Evolutionary conservation across 305 asterid species (phyloP).

Genomic region (Solanum hybrid): DNA sequence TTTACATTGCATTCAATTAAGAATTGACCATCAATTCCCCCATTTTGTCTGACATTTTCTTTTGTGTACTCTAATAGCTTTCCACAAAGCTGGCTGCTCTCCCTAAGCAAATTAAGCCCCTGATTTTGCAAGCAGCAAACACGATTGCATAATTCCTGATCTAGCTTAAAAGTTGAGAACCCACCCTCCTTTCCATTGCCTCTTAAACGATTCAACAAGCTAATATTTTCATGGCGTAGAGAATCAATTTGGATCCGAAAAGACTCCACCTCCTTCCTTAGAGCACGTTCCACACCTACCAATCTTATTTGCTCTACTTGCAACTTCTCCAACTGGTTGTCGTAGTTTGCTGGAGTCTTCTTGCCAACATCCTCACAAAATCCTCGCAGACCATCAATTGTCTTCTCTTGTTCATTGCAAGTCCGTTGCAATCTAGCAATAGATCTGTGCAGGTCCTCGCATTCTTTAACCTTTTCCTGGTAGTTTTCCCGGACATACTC

Average conservation of each 20-base stretch:
- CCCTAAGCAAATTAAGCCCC: slow-evolving; percentile 57
- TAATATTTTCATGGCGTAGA: slow-evolving; percentile 76
- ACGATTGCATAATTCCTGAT: slow-evolving; percentile 64
- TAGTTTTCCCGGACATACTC: slow-evolving; percentile 57
- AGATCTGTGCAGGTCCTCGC: slow-evolving; percentile 77
- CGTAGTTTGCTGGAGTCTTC: slow-evolving; percentile 30
- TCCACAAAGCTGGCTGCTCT: slow-evolving; percentile 61
- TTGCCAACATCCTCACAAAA: slow-evolving; percentile 69
- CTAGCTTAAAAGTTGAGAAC: slow-evolving; percentile 68
- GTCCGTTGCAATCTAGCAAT: slow-evolving; percentile 73
- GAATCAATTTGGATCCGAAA: slow-evolving; percentile 57
- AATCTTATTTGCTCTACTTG: slow-evolving; percentile 64
- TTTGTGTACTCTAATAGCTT: slow-evolving; percentile 58
- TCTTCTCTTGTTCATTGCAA: slow-evolving; percentile 82
- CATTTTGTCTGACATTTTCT: slow-evolving; percentile 20
- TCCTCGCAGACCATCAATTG: slow-evolving; percentile 71
- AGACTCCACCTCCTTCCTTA: slow-evolving; percentile 66
- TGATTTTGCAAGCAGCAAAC: slow-evolving; percentile 63
- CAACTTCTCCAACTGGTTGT: slow-evolving; percentile 52
- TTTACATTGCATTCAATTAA: slow-evolving; percentile 81
- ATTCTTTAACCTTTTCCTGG: slow-evolving; percentile 67
- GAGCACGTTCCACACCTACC: slow-evolving; percentile 41
- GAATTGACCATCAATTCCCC: slow-evolving; percentile 44
- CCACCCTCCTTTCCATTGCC: slow-evolving; percentile 48
- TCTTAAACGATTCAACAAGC: slow-evolving; percentile 65